phyloP scores from a whole-genome alignment of 495 filamentous ascomycete species.

The Hypoxylon cercidicola region DNA sequence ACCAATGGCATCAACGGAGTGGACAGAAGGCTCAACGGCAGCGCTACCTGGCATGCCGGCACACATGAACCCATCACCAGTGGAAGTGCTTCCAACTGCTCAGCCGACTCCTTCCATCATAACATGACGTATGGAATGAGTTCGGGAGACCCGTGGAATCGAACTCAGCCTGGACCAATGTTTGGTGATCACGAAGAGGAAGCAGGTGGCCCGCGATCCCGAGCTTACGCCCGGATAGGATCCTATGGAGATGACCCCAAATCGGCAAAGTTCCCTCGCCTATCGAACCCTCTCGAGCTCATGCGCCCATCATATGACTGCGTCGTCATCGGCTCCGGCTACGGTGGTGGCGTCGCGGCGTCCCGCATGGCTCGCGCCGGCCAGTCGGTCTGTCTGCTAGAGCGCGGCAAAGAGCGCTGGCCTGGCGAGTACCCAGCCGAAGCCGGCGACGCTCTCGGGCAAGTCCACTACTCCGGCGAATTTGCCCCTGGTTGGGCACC shows the following conservation, averaged over 20 bases:
- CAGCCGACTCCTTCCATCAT: constrained; percentile 22
- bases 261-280: constrained; percentile 56
- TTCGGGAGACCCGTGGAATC: constrained; percentile 17
- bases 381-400: constrained; percentile 69
- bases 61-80: constrained; percentile 17
- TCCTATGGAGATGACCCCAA: constrained; percentile 56
- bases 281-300: constrained; percentile 66
- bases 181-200: constrained; percentile 39
- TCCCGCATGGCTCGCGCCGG: constrained; percentile 71
- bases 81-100: constrained; percentile 23
- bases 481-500: constrained; percentile 53
- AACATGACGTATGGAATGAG: constrained; percentile 6
- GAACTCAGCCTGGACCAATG: not conserved
- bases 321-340: constrained; percentile 74
- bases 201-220: constrained; percentile 49
- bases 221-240: constrained; percentile 50
- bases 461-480: constrained; percentile 68
- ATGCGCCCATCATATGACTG: constrained; percentile 70
- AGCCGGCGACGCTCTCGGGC: constrained; percentile 54
- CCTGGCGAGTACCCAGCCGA: constrained; percentile 70
- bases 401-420: constrained; percentile 71
- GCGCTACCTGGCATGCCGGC: constrained; percentile 19
- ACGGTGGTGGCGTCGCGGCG: constrained; percentile 73
- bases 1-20: not conserved
- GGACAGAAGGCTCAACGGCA: constrained; percentile 14